Base-by-base conservation (phyloP, 768 basidiomycete species). In the Mycena kentingensis region DNA sequence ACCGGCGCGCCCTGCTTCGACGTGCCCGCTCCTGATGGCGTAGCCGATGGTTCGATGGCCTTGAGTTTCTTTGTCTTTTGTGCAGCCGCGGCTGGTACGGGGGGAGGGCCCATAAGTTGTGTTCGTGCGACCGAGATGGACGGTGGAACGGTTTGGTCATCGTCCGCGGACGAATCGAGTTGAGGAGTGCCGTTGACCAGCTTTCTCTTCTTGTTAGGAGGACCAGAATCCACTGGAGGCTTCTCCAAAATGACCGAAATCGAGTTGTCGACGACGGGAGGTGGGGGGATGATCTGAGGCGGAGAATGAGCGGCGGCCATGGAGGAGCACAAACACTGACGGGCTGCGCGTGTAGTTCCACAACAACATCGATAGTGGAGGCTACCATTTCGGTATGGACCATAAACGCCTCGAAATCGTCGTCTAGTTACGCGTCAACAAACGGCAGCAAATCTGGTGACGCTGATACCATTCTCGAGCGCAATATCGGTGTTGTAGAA, bases 381-480 rank as follows among this genome's bases (percentile, higher is more conserved):
- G 63, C 60, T 21, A 47, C 19, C 8, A 72, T 62, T 46, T 67
- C 69, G 19, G 82, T 73, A 31, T 79, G 67, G 13, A 77, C 70
- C 51, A 71, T 67, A 66, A 91, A 88, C 2, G 88, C 88, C 48
- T 85, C 84, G 56, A 90, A 91, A 66, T 92, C 90, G 32, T 87
- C 89, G 37, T 89, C 90, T 92, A 57, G 10, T 56, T 35, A 46
- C 21, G 34, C 32, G 51, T 46, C 13, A 51, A 42, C 34, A 34
- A 29, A 39, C 32, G 49, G 18, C n/a, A 46, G 46, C 45, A 44
- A 38, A 19, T 21, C 7, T 34, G 18, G 25, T 29, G 28, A 0
- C 0, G 3, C 6, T 65, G 75, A 55, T 60, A 89, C 90, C 87
- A 63, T 92, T 89, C 29, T 88, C 88, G n/a, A 93, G 74, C 64